phyloP scores from a whole-genome alignment of 345 rosid species.

The Boechera retrofracta region DNA sequence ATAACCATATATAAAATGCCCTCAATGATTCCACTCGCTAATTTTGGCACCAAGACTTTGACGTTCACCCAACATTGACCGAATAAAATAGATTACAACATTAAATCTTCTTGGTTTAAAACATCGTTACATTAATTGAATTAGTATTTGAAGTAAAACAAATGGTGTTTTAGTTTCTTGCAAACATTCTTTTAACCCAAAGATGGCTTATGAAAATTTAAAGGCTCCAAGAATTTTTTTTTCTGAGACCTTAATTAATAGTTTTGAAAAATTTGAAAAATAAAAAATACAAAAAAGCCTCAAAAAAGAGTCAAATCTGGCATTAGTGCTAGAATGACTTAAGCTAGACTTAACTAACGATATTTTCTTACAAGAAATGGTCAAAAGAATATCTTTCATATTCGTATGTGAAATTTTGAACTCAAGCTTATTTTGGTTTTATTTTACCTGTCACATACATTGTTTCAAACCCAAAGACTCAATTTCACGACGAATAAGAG shows the following conservation, averaged over 20 bases:
- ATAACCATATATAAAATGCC: not conserved
- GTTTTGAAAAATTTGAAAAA: too few species aligned
- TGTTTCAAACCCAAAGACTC: not conserved
- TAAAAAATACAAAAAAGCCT: too few species aligned
- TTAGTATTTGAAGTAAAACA: not conserved
- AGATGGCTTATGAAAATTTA: too few species aligned
- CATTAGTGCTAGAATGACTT: not conserved
- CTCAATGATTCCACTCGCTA: not conserved
- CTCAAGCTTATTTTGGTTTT: too few species aligned
- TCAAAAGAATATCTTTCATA: too few species aligned
- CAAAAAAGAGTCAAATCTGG: not conserved
- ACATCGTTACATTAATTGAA: not conserved
- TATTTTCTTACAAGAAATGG: not conserved
- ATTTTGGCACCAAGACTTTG: conserved; percentile 26
- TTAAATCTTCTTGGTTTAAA: not conserved
- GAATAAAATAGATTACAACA: not conserved
- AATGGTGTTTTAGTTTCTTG: too few species aligned
- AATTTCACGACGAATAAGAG: not conserved
- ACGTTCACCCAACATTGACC: conserved; percentile 33
- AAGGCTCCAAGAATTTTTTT: too few species aligned
- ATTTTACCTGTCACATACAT: not conserved
- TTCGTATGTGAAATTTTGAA: too few species aligned
- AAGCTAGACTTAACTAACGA: conserved; percentile 1
- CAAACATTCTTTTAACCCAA: too few species aligned
- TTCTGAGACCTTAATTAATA: too few species aligned